Conservation (phyloP, 805 yeast genomes). For the Lipomyces anomalus region DNA sequence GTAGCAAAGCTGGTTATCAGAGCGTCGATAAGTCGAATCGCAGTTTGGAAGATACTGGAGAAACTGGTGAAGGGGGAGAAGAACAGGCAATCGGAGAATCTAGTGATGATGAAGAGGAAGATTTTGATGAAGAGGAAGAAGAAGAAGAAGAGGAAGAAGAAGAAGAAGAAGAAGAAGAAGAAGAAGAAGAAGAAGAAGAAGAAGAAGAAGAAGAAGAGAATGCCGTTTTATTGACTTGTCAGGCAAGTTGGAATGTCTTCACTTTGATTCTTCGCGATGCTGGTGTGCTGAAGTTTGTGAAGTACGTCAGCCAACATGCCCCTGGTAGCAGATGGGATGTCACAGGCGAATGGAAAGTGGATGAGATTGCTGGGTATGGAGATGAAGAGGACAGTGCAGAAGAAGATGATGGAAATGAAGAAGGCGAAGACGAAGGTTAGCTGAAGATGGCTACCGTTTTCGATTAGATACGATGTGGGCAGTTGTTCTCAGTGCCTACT, state of each 20-base stretch:
- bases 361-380: too few relatives aligned
- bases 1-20: conserved; percentile 31
- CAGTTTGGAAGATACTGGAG: too few relatives aligned
- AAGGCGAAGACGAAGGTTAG: too few relatives aligned
- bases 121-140: conserved; percentile 37
- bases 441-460: too few relatives aligned
- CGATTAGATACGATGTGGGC: too few relatives aligned
- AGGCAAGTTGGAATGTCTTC: conserved; percentile 79
- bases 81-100: neutral
- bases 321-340: conserved; percentile 93
- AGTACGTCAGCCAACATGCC: conserved; percentile 83
- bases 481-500: too few relatives aligned
- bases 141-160: conserved; percentile 35
- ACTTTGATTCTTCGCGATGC: conserved; percentile 76
- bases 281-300: conserved; percentile 82
- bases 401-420: too few relatives aligned
- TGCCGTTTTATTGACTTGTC: conserved; percentile 69
- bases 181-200: conserved; percentile 58
- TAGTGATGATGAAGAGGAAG: conserved; percentile 1
- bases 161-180: conserved; percentile 39
- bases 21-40: too few relatives aligned
- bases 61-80: neutral
- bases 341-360: conserved; percentile 55
- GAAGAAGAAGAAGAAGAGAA: conserved; percentile 57
- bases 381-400: too few relatives aligned